Evolutionary conservation across 2,329 filamentous ascomycete species (phyloP).

Genomic region (Stachybotrys chlorohalonatus): DNA sequence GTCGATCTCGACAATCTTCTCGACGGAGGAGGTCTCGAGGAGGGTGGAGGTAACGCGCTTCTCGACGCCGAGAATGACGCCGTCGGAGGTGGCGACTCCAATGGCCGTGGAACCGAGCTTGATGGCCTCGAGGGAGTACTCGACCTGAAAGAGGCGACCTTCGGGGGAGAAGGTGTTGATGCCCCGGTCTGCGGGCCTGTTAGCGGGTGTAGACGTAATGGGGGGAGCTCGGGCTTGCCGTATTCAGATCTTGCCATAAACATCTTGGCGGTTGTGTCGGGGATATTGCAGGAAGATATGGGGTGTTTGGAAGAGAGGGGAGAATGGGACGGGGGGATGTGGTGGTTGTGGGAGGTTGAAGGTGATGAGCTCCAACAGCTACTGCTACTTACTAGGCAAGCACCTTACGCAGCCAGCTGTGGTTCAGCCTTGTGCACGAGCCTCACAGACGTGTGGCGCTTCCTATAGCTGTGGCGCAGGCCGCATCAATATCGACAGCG

Average conservation of each 20-base stretch:
- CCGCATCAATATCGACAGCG: neutral
- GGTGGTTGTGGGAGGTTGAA: neutral
- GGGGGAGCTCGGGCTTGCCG: conserved; percentile 51
- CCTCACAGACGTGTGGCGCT: neutral
- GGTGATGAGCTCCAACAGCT: conserved; percentile 1
- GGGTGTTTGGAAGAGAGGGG: neutral
- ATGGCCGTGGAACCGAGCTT: conserved; percentile 98
- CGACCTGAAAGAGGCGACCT: conserved; percentile 99
- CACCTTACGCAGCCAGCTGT: neutral
- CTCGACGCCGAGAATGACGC: conserved; percentile 94
- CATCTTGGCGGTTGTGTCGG: conserved; percentile 55
- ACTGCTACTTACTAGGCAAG: neutral
- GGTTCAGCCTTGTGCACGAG: neutral
- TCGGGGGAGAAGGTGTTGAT: conserved; percentile 99
- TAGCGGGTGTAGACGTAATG: conserved; percentile 5
- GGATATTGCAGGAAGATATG: neutral
- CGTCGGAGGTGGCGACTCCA: conserved; percentile 90
- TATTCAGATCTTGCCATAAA: conserved; percentile 99
- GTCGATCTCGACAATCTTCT: conserved; percentile 99
- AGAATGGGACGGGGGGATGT: neutral
- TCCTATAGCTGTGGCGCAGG: neutral
- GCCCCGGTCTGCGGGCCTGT: conserved; percentile 65
- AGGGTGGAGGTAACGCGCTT: conserved; percentile 98
- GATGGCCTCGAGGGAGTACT: conserved; percentile 99
- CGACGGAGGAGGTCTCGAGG: conserved; percentile 93